Percentiles rank a stretch among this genome's conserved stretches.
Evolutionary conservation across 2,329 filamentous ascomycete species (phyloP).

Genomic region (Cladosporium austrohemisphaericum): DNA sequence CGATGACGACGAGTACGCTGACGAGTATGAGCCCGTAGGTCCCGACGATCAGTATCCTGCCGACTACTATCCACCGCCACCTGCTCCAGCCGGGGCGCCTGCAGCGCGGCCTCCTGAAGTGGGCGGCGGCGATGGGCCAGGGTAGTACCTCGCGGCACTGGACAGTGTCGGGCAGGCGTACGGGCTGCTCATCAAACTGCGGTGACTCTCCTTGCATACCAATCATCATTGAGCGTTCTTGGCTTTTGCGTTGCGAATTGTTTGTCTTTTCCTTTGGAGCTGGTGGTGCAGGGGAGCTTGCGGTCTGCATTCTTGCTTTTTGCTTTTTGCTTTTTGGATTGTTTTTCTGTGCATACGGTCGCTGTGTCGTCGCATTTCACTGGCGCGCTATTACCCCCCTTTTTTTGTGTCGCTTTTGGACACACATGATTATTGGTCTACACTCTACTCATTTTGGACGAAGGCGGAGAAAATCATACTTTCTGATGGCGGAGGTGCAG

Average conservation of each 20-base stretch:
- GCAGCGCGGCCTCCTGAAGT: slow-evolving; percentile 1
- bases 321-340: too few species aligned
- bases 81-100: slow-evolving; percentile 16
- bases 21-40: slow-evolving; percentile 27
- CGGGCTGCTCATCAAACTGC: background rate
- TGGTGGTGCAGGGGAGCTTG: slow-evolving; percentile 5
- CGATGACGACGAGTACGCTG: slow-evolving; percentile 29
- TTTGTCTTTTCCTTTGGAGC: background rate
- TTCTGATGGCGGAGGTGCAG: too few species aligned
- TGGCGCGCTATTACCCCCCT: slow-evolving; percentile 15
- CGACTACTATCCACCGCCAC: slow-evolving; percentile 26
- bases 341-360: slow-evolving; percentile 5
- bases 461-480: slow-evolving; percentile 5
- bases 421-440: background rate
- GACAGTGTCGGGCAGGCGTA: background rate
- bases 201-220: slow-evolving; percentile 10
- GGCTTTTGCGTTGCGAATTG: background rate
- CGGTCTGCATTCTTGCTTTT: slow-evolving; percentile 5
- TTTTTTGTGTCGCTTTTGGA: background rate
- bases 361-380: slow-evolving; percentile 9
- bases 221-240: slow-evolving; percentile 14
- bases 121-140: background rate
- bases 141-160: background rate
- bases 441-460: background rate
- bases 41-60: slow-evolving; percentile 24